Percentiles rank a stretch among this genome's conserved stretches.
phyloP scores from a whole-genome alignment of 805 yeast genomes.

The Candida quercuum region DNA sequence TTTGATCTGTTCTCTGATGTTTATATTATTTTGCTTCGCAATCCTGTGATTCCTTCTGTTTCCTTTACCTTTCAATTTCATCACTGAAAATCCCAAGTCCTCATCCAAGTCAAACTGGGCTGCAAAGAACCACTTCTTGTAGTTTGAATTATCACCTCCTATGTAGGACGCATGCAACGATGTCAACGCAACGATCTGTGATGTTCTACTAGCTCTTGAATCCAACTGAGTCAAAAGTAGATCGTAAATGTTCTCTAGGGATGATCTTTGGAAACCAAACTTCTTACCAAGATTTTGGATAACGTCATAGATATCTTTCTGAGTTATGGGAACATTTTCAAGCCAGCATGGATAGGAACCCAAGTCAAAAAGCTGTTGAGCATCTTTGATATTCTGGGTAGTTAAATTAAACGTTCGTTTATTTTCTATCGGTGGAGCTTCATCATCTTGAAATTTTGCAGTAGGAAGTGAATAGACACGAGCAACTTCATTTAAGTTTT shows the following conservation, averaged over 20 bases:
- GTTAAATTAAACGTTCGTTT: too few relatives aligned
- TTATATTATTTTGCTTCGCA: constrained; percentile 35
- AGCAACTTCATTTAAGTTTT: too few relatives aligned
- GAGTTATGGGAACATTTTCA: constrained; percentile 66
- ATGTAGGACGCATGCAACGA: constrained; percentile 87
- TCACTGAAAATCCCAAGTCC: constrained; percentile 50
- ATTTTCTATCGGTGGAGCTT: too few relatives aligned
- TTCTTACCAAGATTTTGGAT: constrained; percentile 52
- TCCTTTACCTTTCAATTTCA: constrained; percentile 46
- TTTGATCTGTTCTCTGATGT: constrained; percentile 28
- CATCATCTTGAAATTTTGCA: too few relatives aligned
- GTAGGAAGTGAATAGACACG: too few relatives aligned
- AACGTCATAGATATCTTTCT: constrained; percentile 54
- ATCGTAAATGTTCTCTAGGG: constrained; percentile 74
- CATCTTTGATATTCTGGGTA: background rate
- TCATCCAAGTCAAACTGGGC: constrained; percentile 77
- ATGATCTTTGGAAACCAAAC: constrained; percentile 84
- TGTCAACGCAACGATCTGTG: constrained; percentile 63
- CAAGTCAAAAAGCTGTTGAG: background rate
- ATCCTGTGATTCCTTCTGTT: constrained; percentile 35
- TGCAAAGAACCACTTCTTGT: constrained; percentile 88
- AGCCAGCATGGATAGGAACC: constrained; percentile 19
- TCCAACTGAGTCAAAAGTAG: constrained; percentile 77
- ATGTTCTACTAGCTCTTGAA: constrained; percentile 78
- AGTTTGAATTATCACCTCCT: constrained; percentile 86